phyloP scores from a whole-genome alignment of 2,329 filamentous ascomycete species.

The Penicillium sp. region DNA sequence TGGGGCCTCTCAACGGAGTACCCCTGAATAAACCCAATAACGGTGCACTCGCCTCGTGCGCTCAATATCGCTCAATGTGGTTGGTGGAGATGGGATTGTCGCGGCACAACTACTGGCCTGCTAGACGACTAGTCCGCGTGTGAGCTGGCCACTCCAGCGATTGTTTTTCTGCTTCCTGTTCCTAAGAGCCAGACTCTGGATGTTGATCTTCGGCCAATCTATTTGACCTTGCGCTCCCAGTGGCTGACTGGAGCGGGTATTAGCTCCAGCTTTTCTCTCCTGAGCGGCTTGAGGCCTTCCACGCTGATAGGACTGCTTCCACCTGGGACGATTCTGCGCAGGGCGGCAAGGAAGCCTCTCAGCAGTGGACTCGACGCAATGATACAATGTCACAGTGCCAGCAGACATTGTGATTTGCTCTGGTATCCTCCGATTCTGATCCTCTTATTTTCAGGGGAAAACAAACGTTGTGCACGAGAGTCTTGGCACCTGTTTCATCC shows the following conservation, averaged over 20 bases:
- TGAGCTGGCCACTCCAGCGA: conserved; percentile 13
- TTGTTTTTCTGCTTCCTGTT: conserved; percentile 16
- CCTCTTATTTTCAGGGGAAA: conserved; percentile 17
- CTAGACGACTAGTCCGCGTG: conserved; percentile 18
- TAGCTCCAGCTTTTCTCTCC: neutral
- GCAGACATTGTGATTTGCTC: neutral
- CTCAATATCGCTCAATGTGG: conserved; percentile 16
- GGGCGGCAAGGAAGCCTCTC: neutral
- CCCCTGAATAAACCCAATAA: conserved; percentile 14
- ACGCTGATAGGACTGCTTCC: neutral
- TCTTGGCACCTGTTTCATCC: conserved; percentile 27
- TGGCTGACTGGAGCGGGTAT: neutral
- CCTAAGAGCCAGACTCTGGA: conserved; percentile 7
- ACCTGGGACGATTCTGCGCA: neutral
- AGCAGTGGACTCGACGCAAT: neutral
- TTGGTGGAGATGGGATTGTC: conserved; percentile 21
- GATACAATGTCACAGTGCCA: neutral
- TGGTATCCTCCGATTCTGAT: conserved; percentile 1
- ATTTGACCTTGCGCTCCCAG: conserved; percentile 6
- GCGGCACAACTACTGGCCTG: conserved; percentile 15
- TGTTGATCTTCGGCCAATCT: conserved; percentile 24
- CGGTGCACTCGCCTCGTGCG: conserved; percentile 11
- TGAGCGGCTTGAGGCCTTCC: neutral
- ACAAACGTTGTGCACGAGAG: conserved; percentile 23
- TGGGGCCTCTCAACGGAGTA: neutral